phyloP scores from a whole-genome alignment of 2,329 filamentous ascomycete species.

The Xylaria hypoxylon region DNA sequence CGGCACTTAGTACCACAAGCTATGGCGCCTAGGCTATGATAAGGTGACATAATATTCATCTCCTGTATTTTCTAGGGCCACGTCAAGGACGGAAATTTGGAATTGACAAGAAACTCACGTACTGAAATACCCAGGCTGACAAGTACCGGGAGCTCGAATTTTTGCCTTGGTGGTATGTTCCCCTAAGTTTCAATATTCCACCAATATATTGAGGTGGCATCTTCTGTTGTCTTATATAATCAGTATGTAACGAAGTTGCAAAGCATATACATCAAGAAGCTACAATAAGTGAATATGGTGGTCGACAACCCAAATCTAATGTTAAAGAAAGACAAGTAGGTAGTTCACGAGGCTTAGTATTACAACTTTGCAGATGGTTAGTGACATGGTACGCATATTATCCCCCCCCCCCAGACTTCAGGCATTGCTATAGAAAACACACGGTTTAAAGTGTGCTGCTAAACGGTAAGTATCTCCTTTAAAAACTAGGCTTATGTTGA shows the following conservation, averaged over 20 bases:
- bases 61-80: too few species aligned
- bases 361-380: not conserved
- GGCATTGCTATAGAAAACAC: not conserved
- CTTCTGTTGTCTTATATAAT: not conserved
- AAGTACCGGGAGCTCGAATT: too few species aligned
- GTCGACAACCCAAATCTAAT: not conserved
- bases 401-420: too few species aligned
- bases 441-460: not conserved
- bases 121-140: too few species aligned
- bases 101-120: too few species aligned
- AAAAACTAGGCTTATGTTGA: not conserved
- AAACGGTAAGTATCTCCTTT: too few species aligned
- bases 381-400: not conserved
- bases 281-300: not conserved
- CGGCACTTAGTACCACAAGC: too few species aligned
- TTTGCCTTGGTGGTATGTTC: not conserved
- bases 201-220: not conserved
- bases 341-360: not conserved
- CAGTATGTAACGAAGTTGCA: not conserved
- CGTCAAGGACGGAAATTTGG: too few species aligned
- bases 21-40: too few species aligned
- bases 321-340: not conserved
- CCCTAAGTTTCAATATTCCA: not conserved
- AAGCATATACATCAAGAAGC: not conserved
- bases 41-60: too few species aligned